Percentiles rank a stretch among this genome's conserved stretches.
Conservation (phyloP, 768 basidiomycete genomes). For the Tephrocybe sp. region DNA sequence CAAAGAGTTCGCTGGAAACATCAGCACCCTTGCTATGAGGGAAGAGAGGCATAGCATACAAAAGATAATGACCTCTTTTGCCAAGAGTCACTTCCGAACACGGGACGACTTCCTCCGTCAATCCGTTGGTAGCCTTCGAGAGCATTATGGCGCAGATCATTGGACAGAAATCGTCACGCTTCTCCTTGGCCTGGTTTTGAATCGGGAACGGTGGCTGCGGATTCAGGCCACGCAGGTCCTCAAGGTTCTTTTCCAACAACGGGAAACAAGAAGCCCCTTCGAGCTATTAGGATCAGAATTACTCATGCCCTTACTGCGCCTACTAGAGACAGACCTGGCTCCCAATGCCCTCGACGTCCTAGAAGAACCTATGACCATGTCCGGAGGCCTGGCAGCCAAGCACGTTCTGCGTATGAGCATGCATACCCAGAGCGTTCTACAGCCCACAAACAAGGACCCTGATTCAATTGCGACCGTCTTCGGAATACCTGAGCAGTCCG, state of each 20-base stretch:
- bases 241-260: conserved; percentile 85
- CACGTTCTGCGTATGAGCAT: conserved; percentile 94
- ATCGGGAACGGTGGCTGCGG: conserved; percentile 78
- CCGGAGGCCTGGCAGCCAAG: conserved; percentile 73
- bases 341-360: conserved; percentile 89
- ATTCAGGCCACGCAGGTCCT: conserved; percentile 85
- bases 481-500: conserved; percentile 78
- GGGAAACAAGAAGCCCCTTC: conserved; percentile 73
- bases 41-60: conserved; percentile 79
- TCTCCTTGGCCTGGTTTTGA: conserved; percentile 85
- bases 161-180: conserved; percentile 84
- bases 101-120: conserved; percentile 93
- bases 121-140: conserved; percentile 80
- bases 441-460: conserved; percentile 34
- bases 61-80: conserved; percentile 88
- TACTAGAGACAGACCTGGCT: conserved; percentile 87
- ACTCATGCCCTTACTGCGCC: conserved; percentile 85
- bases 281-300: conserved; percentile 81
- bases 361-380: conserved; percentile 84
- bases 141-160: conserved; percentile 74
- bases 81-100: conserved; percentile 84
- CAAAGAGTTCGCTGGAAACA: conserved; percentile 69
- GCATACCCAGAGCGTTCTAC: conserved; percentile 49
- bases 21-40: conserved; percentile 68
- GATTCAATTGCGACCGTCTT: conserved; percentile 73